Base-by-base conservation (phyloP, 768 basidiomycete species). In the Tubosaeta sp. region DNA sequence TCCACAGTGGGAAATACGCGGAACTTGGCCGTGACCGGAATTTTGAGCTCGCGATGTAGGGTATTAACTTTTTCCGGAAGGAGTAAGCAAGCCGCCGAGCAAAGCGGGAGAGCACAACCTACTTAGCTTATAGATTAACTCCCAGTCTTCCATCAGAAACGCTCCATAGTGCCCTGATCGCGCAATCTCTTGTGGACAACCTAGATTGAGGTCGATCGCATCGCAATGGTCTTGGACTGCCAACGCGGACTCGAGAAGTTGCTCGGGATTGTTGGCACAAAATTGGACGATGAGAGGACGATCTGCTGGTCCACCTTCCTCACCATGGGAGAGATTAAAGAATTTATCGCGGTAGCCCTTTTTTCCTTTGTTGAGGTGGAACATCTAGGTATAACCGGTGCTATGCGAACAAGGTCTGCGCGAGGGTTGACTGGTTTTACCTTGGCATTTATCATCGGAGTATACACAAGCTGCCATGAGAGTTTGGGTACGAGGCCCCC, bases 11-110 rank as follows among this genome's bases (percentile, higher is more conserved):
- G 81, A 67, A 95, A 97, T 2, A 95, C 84, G 8, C 97, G 84
- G 69, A 97, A 97, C 65, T 99, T 98, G 42, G 93, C 97, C 0
- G 94, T 97, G 3, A 98, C 93, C 2, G 97, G 97, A n/a, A 97
- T 74, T 2, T 80, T 77, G 6, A 99, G 81, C 59, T 94, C 88
- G 33, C 72, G 68, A 65, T 97, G 95, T 1, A 99, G 76, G 3
- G 74, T 91, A 54, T 88, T 89, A 66, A 98, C 95, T 97, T 62
- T 9, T 22, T 45, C 11, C 22, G 3, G 39, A 11, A 22, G 7
- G 43, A 7, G 19, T 7, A n/a, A 1, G 16, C 22, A 53, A 47
- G 17, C 42, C 0, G 29, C 54, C 22, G 56, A 43, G 19, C 8
- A 25, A 11, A 4, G 6, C 26, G 11, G 50, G 17, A 42, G 33